Conservation (phyloP, 495 filamentous ascomycete species). For the Aeminium ludgeri region DNA sequence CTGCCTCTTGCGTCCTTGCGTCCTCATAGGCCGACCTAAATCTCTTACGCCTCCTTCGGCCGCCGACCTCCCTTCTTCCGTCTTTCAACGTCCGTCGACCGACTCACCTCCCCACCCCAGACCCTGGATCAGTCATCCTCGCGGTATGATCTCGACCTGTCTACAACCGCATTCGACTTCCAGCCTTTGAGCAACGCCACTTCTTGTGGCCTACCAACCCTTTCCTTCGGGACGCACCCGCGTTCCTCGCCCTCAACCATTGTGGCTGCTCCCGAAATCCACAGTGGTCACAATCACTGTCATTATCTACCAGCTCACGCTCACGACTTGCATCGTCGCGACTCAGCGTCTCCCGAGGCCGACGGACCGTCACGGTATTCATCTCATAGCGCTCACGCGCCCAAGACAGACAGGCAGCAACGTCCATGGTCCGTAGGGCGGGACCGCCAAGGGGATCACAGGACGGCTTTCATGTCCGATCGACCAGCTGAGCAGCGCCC, state of each 20-base stretch:
- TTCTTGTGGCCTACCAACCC: background rate
- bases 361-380: no score
- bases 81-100: no score
- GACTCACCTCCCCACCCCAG: no score
- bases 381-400: background rate
- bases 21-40: constrained; percentile 8
- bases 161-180: background rate
- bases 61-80: no score
- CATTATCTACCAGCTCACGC: constrained; percentile 6
- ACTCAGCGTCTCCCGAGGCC: no score
- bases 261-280: constrained; percentile 16
- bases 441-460: constrained; percentile 5
- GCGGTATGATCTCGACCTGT: background rate
- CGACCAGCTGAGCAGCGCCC: constrained; percentile 4
- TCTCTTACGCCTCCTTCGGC: background rate
- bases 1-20: background rate
- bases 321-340: background rate
- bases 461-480: constrained; percentile 16
- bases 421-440: constrained; percentile 11
- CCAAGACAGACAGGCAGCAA: background rate
- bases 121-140: background rate
- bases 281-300: constrained; percentile 6
- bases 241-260: constrained; percentile 10
- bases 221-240: constrained; percentile 1
- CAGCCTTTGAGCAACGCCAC: background rate